These are phyloP conservation scores for Lactifluus piperatus DNA, from an alignment of 768 basidiomycete species.

Conservation along the genomic window DNA sequence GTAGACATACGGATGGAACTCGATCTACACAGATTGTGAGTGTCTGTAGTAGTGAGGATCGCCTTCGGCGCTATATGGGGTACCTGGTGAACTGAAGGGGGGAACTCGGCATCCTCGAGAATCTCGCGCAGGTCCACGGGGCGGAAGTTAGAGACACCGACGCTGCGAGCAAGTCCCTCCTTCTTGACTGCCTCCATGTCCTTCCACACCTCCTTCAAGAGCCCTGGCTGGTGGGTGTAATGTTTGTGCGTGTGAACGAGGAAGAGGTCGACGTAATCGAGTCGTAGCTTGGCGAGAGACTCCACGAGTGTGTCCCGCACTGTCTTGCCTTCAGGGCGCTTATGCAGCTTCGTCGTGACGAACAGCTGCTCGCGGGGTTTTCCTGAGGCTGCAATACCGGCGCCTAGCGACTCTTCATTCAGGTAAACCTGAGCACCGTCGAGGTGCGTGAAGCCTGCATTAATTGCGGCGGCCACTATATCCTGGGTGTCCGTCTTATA, in stretches of 20 bases:
- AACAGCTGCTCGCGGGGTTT: constrained; percentile 33
- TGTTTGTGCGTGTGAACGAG: constrained; percentile 34
- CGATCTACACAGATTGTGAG: constrained; percentile 30
- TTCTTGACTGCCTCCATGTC: constrained; percentile 34
- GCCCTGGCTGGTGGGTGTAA: constrained; percentile 16
- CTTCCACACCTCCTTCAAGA: constrained; percentile 35
- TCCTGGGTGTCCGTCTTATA: constrained; percentile 26
- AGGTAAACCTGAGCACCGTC: constrained; percentile 33
- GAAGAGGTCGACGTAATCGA: constrained; percentile 37
- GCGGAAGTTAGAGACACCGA: constrained; percentile 52
- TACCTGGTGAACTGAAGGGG: constrained; percentile 50
- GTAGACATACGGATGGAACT: constrained; percentile 47
- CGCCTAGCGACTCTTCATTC: constrained; percentile 33
- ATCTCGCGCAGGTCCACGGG: constrained; percentile 36
- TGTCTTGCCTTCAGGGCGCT: constrained; percentile 26
- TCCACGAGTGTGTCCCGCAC: constrained; percentile 32
- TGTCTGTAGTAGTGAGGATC: not conserved
- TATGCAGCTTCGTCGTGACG: constrained; percentile 36
- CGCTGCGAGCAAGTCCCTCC: constrained; percentile 33
- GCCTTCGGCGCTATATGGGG: not conserved
- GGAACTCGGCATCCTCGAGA: constrained; percentile 34
- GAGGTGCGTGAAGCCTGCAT: constrained; percentile 31
- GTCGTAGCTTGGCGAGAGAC: constrained; percentile 33
- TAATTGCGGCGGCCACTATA: constrained; percentile 26
- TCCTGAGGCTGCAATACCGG: constrained; percentile 28